Base-by-base conservation (phyloP, 2,329 filamentous ascomycete species). In the Aureobasidium sp. region DNA sequence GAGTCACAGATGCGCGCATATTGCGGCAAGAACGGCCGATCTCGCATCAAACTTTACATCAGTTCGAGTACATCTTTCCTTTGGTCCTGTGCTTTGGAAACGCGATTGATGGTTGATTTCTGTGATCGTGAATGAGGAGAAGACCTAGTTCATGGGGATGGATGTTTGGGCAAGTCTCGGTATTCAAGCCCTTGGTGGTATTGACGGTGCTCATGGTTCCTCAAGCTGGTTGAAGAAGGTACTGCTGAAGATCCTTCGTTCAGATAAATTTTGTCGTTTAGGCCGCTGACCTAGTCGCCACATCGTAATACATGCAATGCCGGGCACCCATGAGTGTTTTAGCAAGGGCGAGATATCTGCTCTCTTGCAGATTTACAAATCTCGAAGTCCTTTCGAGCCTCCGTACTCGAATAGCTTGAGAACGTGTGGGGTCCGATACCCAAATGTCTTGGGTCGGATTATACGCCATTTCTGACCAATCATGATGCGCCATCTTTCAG, bases 401-500 rank as follows among this genome's bases (percentile, higher is more conserved):
- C 50, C 50, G 10, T 53, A 39, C 32, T 27, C 34, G 27, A 34
- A 37, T 27, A n/a, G 26, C 26, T 4, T 32, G 37, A 43, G 51
- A 41, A 43, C 26, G 20, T 55, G 51, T 55, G 51, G 51, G 51
- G 51, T 27, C 20, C 51, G 37, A 43, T 43, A 55, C 51, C 37
- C 29, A 26, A 6, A 36, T 57, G 53, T 57, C 53, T 57, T 57
- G 53, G 53, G 34, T 47, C 43, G 55, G 29, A 3, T 36, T 50
- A 60, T 60, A 50, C 57, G 57, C 37, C 57, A 60, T 60, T 60
- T 60, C 46, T 3, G 36, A 34, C 57, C 57, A 60, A 60, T 60
- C 57, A 60, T 24, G 43, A 34, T 29, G 17, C 36, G 26, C 5
- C 13, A 51, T 5, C 5, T 15, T 32, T 44, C 47, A 47, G 55